Evolutionary conservation across 495 filamentous ascomycete genomes (phyloP), one percentile per base, ranked within the genome.

Genomic region (Astrothelium subdiscretum): DNA sequence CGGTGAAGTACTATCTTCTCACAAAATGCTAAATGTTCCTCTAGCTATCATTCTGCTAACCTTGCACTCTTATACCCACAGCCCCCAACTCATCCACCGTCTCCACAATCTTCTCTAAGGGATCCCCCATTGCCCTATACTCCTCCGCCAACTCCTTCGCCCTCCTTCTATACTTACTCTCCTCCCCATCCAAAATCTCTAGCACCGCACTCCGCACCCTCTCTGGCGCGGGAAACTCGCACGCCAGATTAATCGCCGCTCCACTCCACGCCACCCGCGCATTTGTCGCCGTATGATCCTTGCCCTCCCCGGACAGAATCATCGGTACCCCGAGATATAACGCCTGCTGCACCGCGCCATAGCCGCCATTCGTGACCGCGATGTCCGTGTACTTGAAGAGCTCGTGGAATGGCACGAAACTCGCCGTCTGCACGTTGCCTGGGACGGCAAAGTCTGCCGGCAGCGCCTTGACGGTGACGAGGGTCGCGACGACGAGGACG

Each of bases 371-470:
- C 40, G 59, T 42, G 32, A 61, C 29, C 22, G 38, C 59, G n/a
- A 61, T 22, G 59, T 40, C 59, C 0, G 59, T 61, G 38, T 61
- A 26, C 29, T 61, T 61, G 11, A 61, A 61, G 8, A 61, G 59
- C 59, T 61, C 59, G 32, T 61, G 35, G 38, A 61, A 61, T 18
- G 59, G 40, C 32, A 61, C 29, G 20, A 40, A 61, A 12, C 32
- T 44, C 3, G 59, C 59, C 8, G n/a, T 12, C 0, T 38, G 59
- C 22, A 44, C 59, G n/a, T 61, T 61, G 0, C 18, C 2, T 6
- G 59, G 59, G 5, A 61, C n/a, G 3, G 4, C n/a, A 24, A 43
- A 61, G 59, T 61, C 40, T 29, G 44, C 59, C 3, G 59, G 59
- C 0, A 31, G n/a, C 32, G 31, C 13, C 2, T 54, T 54, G 40